Conservation (phyloP, 179 eudicot genomes). For the Nepenthes alata region DNA sequence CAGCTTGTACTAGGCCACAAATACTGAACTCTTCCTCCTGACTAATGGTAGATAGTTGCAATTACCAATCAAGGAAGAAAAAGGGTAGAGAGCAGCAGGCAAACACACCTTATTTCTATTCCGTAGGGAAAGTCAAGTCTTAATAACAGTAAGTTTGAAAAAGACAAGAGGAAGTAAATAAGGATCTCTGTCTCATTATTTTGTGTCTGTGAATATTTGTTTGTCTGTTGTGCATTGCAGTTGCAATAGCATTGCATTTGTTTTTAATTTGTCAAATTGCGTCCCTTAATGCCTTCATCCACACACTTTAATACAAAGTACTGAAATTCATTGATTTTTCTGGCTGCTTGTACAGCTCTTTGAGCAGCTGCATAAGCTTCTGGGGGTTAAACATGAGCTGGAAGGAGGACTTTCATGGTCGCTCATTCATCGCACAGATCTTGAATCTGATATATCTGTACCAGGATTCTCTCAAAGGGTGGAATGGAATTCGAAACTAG, state of each 20-base stretch:
- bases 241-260: neutral
- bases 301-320: conserved; percentile 1
- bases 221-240: neutral
- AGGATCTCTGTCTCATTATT: neutral
- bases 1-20: too few relatives aligned
- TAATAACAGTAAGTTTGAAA: neutral
- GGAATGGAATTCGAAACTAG: conserved; percentile 79
- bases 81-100: too few relatives aligned
- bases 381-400: conserved; percentile 79
- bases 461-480: conserved; percentile 52
- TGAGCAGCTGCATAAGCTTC: conserved; percentile 63
- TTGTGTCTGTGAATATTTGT: neutral
- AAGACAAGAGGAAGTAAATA: neutral
- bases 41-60: too few relatives aligned
- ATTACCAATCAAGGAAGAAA: too few relatives aligned
- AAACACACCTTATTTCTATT: too few relatives aligned
- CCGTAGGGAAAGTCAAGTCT: too few relatives aligned
- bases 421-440: conserved; percentile 60
- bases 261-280: neutral
- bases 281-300: neutral
- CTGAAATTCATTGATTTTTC: conserved; percentile 3
- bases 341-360: conserved; percentile 43
- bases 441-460: conserved; percentile 39
- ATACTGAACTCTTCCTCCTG: too few relatives aligned
- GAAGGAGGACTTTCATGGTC: conserved; percentile 87